These are phyloP conservation scores for Endogone sp. DNA, from an alignment of 192 early-diverging fungal species.

Conservation along the genomic window DNA sequence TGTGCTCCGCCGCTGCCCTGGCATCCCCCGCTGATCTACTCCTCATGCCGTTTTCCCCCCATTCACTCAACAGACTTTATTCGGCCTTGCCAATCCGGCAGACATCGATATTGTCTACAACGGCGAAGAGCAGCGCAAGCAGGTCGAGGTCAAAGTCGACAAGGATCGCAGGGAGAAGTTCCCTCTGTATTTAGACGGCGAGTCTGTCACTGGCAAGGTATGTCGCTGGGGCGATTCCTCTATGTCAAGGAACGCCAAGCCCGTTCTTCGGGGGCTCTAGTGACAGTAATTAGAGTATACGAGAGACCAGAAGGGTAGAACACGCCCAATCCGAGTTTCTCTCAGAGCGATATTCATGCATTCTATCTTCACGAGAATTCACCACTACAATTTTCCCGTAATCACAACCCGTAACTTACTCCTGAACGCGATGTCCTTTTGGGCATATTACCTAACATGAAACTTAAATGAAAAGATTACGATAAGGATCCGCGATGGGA, in stretches of 20 bases:
- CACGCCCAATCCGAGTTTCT: too few relatives aligned
- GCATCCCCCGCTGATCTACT: not conserved
- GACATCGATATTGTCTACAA: constrained; percentile 85
- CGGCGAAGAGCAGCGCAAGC: constrained; percentile 86
- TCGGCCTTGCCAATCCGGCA: constrained; percentile 78
- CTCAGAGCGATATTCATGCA: too few relatives aligned
- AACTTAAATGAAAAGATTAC: too few relatives aligned
- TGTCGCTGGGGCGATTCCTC: too few relatives aligned
- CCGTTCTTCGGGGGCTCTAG: too few relatives aligned
- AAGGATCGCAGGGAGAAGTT: constrained; percentile 90
- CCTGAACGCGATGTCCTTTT: too few relatives aligned
- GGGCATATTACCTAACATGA: too few relatives aligned
- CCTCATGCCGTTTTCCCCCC: not conserved
- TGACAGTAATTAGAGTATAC: too few relatives aligned
- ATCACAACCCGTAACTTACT: too few relatives aligned
- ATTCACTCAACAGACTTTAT: constrained; percentile 45
- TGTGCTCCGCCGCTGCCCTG: not conserved
- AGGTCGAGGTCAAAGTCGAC: constrained; percentile 90
- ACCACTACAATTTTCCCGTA: not conserved
- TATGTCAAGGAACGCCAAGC: not conserved
- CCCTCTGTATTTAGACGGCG: constrained; percentile 96
- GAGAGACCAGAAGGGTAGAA: too few relatives aligned
- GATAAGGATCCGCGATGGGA: constrained; percentile 81
- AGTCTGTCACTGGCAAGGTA: constrained; percentile 92
- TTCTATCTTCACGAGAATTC: too few relatives aligned